These are phyloP conservation scores for Phaffomyces thermotolerans DNA, from an alignment of 805 yeast genomes.

Conservation along the genomic window DNA sequence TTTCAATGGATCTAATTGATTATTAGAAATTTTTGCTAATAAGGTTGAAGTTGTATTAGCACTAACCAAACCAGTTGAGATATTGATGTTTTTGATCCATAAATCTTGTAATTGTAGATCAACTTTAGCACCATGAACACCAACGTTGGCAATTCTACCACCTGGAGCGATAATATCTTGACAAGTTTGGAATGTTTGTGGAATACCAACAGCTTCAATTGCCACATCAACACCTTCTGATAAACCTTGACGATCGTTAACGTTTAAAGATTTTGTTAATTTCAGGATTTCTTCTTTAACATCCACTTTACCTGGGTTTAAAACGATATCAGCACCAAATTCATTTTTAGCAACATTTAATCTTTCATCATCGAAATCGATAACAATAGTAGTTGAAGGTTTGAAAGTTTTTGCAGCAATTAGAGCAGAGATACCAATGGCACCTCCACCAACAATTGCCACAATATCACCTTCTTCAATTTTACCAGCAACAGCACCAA, in stretches of 20 bases:
- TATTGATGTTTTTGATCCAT: constrained; percentile 38
- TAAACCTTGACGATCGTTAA: constrained; percentile 22
- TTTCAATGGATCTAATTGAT: constrained; percentile 36
- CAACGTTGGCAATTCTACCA: constrained; percentile 60
- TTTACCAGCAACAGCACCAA: constrained; percentile 52
- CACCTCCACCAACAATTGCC: constrained; percentile 62
- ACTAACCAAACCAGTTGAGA: constrained; percentile 44
- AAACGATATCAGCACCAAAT: constrained; percentile 52
- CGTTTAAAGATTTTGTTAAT: constrained; percentile 21
- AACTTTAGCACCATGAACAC: constrained; percentile 41
- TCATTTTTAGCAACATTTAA: constrained; percentile 46
- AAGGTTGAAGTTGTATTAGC: constrained; percentile 36
- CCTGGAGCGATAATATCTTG: constrained; percentile 49
- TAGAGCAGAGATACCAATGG: constrained; percentile 60
- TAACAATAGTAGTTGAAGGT: constrained; percentile 48
- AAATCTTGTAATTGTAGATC: constrained; percentile 36
- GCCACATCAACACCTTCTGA: constrained; percentile 53
- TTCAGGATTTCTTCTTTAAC: constrained; percentile 32
- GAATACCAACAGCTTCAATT: constrained; percentile 59
- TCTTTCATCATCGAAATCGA: constrained; percentile 54
- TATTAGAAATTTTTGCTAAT: constrained; percentile 27
- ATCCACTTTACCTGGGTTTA: constrained; percentile 44
- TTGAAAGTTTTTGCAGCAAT: constrained; percentile 46
- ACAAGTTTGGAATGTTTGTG: constrained; percentile 52
- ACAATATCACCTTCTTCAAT: constrained; percentile 49